phyloP scores from a whole-genome alignment of 805 yeast species.

The Suhomyces canberraensis region DNA sequence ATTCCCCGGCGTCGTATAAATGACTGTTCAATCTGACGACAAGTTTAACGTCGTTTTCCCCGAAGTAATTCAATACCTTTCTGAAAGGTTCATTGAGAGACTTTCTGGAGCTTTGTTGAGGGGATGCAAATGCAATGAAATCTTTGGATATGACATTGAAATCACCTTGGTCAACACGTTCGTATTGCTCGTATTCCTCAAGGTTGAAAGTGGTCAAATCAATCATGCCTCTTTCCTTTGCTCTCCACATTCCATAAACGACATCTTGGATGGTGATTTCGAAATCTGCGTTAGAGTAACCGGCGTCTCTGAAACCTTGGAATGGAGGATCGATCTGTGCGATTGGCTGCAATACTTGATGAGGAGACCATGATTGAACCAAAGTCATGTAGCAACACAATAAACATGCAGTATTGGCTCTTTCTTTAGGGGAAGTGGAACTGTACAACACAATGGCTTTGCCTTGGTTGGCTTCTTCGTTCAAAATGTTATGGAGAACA shows the following conservation, averaged over 20 bases:
- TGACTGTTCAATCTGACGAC: slow-evolving; percentile 93
- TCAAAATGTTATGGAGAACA: slow-evolving; percentile 83
- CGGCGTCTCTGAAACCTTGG: slow-evolving; percentile 95
- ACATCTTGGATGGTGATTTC: slow-evolving; percentile 91
- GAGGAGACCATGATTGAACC: slow-evolving; percentile 98
- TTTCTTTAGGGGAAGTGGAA: slow-evolving; percentile 69
- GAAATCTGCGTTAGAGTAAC: slow-evolving; percentile 93
- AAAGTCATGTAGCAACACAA: slow-evolving; percentile 92
- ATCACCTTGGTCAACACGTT: slow-evolving; percentile 96
- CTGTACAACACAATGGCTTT: slow-evolving; percentile 92
- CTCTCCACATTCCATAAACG: slow-evolving; percentile 96
- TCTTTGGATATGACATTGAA: slow-evolving; percentile 88
- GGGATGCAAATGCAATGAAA: slow-evolving; percentile 97
- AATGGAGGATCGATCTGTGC: slow-evolving; percentile 91
- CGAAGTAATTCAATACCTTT: slow-evolving; percentile 77
- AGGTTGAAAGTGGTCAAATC: slow-evolving; percentile 84
- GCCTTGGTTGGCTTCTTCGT: slow-evolving; percentile 77
- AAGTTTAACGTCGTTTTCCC: slow-evolving; percentile 68
- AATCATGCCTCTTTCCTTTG: slow-evolving; percentile 85
- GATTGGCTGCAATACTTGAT: slow-evolving; percentile 92
- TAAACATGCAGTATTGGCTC: slow-evolving; percentile 94
- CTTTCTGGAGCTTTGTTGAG: slow-evolving; percentile 57
- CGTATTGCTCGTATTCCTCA: slow-evolving; percentile 92
- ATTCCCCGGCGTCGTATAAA: slow-evolving; percentile 80
- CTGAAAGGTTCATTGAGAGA: slow-evolving; percentile 72